Conservation (phyloP, 345 rosid species). For the Physaria fendleri region DNA sequence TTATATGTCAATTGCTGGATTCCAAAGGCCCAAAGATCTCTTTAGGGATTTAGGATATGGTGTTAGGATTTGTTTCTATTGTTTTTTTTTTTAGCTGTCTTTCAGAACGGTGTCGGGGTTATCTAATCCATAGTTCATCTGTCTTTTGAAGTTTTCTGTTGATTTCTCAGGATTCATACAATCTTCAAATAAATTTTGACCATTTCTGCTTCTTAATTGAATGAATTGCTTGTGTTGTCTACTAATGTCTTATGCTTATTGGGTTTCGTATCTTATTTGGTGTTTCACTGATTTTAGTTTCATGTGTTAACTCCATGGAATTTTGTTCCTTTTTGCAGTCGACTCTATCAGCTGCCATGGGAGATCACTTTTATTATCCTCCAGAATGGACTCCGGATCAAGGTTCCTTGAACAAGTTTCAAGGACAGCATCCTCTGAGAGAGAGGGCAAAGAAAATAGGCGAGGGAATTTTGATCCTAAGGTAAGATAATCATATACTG, state of each 20-base stretch:
- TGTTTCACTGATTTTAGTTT: background rate
- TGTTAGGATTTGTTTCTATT: slow-evolving; percentile 10
- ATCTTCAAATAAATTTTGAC: background rate
- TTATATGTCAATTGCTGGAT: too few relatives aligned
- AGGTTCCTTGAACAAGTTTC: slow-evolving; percentile 94
- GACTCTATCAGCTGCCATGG: slow-evolving; percentile 97
- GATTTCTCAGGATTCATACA: background rate
- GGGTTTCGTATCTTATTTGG: background rate
- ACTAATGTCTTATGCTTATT: background rate
- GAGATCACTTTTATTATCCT: slow-evolving; percentile 92
- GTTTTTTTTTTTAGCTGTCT: too few relatives aligned
- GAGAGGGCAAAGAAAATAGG: slow-evolving; percentile 90
- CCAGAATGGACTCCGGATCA: slow-evolving; percentile 94
- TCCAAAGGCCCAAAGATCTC: too few relatives aligned
- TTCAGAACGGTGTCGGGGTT: background rate
- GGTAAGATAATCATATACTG: slow-evolving; percentile 33
- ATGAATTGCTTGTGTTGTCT: background rate
- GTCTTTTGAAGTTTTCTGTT: background rate
- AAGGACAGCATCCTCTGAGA: slow-evolving; percentile 92
- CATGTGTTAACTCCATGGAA: background rate
- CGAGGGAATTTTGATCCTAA: slow-evolving; percentile 88
- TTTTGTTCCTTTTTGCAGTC: background rate
- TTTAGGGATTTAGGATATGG: slow-evolving; percentile 3
- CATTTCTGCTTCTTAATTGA: background rate
- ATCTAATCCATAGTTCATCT: background rate